Base-by-base conservation (phyloP, 305 asterid species). In the Euphrasia arctica region DNA sequence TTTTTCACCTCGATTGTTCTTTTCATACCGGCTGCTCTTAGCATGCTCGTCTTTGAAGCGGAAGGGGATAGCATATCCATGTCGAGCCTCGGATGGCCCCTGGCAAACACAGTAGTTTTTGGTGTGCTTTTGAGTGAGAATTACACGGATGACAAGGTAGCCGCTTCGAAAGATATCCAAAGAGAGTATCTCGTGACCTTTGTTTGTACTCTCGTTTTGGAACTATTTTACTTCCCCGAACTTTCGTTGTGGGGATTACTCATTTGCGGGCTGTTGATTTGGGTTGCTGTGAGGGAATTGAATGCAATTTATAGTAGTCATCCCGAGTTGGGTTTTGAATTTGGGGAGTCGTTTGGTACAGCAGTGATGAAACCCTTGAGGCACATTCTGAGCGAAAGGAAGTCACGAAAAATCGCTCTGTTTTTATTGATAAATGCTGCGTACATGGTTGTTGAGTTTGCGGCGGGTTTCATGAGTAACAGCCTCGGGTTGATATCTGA, bases 401-500 rank as follows among this genome's bases (percentile, higher is more conserved):
- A 89, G 76, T 91, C 98, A 0, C 77, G 97, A 29, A 92, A 89
- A 80, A 89, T 92, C 74, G 95, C 96, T 8, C 80, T 89, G 55
- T 92, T 89, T 67, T 79, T 92, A 69, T 70, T 92, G 83, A 92
- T 92, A 60, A 92, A 92, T 70, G 77, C 97, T n/a, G 92, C 90
- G 29, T 92, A 92, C 76, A 92, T 92, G 97, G 90, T 87, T 68
- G 90, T 92, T 48, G 98, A 89, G 67, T 89, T 92, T 70, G 83
- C 74, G 49, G 96, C 91, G 41, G 98, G 97, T 60, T 90, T 85
- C 73, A 84, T 90, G 97, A 87, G 97, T 54, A 92, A 92, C 79
- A 92, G 98, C 74, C 96, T 92, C 63, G 98, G 98, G 62, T 80
- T 92, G 85, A 90, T 92, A 77, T 90, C 97, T 0, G 98, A 92